phyloP scores from a whole-genome alignment of 1,139 yeast genomes.

The Pichia sp. region DNA sequence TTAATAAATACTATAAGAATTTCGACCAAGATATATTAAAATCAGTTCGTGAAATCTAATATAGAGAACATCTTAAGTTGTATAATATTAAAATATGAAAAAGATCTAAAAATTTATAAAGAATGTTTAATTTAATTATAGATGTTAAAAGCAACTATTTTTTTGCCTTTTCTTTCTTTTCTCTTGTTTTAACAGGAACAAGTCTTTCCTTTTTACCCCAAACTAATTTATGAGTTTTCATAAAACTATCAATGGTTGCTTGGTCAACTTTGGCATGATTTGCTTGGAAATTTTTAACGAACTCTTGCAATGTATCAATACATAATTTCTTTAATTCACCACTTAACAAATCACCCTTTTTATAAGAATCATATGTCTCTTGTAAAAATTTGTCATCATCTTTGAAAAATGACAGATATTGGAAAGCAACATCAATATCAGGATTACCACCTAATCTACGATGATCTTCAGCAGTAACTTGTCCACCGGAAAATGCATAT shows the following conservation, averaged over 20 bases:
- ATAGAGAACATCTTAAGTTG: background rate
- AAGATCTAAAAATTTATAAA: background rate
- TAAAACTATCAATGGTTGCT: slow-evolving; percentile 60
- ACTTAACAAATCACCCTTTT: slow-evolving; percentile 74
- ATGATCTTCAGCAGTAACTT: slow-evolving; percentile 82
- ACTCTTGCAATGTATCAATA: slow-evolving; percentile 70
- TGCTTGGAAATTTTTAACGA: slow-evolving; percentile 76
- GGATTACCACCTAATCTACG: slow-evolving; percentile 87
- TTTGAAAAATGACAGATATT: slow-evolving; percentile 81
- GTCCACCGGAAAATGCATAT: slow-evolving; percentile 95
- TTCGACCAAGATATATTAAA: slow-evolving; percentile 16
- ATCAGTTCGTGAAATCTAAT: slow-evolving; percentile 12
- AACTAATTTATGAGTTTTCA: slow-evolving; percentile 78
- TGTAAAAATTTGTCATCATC: slow-evolving; percentile 80
- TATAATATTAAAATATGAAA: background rate
- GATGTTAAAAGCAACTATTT: slow-evolving; percentile 10
- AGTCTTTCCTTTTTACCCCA: slow-evolving; percentile 67
- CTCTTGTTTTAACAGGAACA: slow-evolving; percentile 60
- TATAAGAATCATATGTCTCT: slow-evolving; percentile 58
- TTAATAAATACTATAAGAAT: slow-evolving; percentile 14
- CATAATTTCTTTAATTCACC: slow-evolving; percentile 93
- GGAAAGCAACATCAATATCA: slow-evolving; percentile 92
- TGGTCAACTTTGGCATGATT: slow-evolving; percentile 64
- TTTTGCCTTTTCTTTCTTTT: slow-evolving; percentile 25
- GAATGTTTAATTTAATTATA: background rate